Conservation (phyloP, 177 flowering plant species). For the Vitis hybrid region DNA sequence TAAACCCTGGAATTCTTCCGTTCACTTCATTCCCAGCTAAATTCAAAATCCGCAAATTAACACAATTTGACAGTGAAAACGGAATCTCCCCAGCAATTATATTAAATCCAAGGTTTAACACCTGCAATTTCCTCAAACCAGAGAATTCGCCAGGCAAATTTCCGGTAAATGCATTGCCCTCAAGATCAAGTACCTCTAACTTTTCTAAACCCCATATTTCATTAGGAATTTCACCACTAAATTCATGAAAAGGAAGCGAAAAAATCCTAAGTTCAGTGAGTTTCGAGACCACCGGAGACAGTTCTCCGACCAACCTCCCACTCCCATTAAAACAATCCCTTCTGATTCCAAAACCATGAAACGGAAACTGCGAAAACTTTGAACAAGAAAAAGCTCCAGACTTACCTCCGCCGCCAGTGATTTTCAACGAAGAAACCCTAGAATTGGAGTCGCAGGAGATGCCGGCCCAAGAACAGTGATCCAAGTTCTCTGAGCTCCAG, state of each 20-base stretch:
- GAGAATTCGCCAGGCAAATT: slow-evolving; percentile 36
- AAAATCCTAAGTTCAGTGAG: slow-evolving; percentile 61
- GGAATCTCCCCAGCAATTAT: slow-evolving; percentile 55
- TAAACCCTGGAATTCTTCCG: slow-evolving; percentile 46
- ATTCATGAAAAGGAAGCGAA: slow-evolving; percentile 55
- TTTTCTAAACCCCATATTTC: slow-evolving; percentile 54
- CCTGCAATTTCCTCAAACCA: slow-evolving; percentile 48
- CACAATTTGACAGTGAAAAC: slow-evolving; percentile 31
- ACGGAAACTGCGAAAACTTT: slow-evolving; percentile 19
- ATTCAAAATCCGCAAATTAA: slow-evolving; percentile 43
- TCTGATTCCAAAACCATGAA: slow-evolving; percentile 38
- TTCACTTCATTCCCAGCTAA: slow-evolving; percentile 55
- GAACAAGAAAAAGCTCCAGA: slow-evolving; percentile 30
- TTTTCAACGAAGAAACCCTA: slow-evolving; percentile 41
- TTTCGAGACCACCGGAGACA: slow-evolving; percentile 45
- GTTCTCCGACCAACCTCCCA: slow-evolving; percentile 42
- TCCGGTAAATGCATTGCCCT: slow-evolving; percentile 61
- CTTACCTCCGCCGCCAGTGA: slow-evolving; percentile 42
- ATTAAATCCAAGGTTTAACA: slow-evolving; percentile 63
- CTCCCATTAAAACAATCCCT: slow-evolving; percentile 21
- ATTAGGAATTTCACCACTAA: slow-evolving; percentile 59
- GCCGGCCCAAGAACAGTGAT: slow-evolving; percentile 68
- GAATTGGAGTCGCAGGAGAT: slow-evolving; percentile 51
- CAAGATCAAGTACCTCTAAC: slow-evolving; percentile 68
- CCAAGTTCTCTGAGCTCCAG: slow-evolving; percentile 36